These are phyloP conservation scores for Solanum lycopersicoides DNA, from an alignment of 257 asterid species.

Conservation along the genomic window DNA sequence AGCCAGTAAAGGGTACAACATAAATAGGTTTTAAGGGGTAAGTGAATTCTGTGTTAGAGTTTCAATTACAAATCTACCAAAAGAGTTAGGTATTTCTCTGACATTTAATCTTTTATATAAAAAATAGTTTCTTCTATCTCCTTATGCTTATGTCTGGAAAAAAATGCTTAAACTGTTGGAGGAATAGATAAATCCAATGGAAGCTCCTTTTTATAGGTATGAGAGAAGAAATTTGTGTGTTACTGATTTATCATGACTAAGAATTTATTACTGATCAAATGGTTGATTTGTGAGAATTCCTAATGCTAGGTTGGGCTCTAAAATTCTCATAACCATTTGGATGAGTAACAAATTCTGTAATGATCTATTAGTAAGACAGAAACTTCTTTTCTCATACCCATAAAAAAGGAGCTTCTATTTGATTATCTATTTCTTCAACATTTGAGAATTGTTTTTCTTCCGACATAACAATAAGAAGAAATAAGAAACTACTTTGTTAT, in stretches of 20 bases:
- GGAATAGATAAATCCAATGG: not conserved
- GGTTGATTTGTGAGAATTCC: not conserved
- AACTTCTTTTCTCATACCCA: not conserved
- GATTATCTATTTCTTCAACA: not conserved
- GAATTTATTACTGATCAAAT: not conserved
- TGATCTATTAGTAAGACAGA: not conserved
- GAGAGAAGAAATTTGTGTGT: not conserved
- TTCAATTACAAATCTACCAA: not conserved
- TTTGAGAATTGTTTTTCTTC: not conserved
- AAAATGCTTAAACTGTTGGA: not conserved
- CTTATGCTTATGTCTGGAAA: not conserved
- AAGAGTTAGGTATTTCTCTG: not conserved
- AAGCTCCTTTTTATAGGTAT: not conserved
- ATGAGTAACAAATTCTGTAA: too few relatives aligned
- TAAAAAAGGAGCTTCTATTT: not conserved
- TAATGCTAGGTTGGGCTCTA: not conserved
- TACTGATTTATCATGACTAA: not conserved
- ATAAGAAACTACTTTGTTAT: not conserved
- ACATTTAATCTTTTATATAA: not conserved
- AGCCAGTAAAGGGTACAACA: not conserved
- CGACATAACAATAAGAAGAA: not conserved
- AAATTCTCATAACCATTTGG: not conserved
- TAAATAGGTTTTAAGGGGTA: not conserved
- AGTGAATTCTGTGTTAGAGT: not conserved
- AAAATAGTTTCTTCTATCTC: not conserved